phyloP scores from a whole-genome alignment of 179 eudicot genomes.

The Silene coronaria region DNA sequence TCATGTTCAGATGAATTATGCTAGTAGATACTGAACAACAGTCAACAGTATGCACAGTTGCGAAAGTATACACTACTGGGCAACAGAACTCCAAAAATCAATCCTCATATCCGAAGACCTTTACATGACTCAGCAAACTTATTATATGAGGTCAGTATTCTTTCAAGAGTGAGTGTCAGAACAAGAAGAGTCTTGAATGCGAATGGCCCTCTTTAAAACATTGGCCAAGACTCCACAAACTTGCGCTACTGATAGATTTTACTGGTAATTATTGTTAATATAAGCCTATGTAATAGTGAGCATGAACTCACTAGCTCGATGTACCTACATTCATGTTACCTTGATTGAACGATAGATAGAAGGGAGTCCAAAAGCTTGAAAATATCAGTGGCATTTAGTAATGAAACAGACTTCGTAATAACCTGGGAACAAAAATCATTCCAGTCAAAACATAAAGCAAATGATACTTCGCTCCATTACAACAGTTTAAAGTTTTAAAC shows the following conservation, averaged over 20 bases:
- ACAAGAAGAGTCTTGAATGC: background rate
- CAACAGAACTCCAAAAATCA: background rate
- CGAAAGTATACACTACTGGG: background rate
- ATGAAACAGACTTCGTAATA: slow-evolving; percentile 58
- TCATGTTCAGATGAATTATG: background rate
- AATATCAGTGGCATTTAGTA: slow-evolving; percentile 52
- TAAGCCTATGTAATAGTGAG: background rate
- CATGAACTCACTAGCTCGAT: background rate
- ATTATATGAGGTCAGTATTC: background rate
- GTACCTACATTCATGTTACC: slow-evolving; percentile 33
- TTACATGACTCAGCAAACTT: background rate
- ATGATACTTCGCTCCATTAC: background rate
- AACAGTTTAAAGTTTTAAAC: background rate
- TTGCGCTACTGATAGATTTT: no score
- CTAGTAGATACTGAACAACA: background rate
- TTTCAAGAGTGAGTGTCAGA: background rate
- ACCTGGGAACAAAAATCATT: slow-evolving; percentile 41
- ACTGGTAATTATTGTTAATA: background rate
- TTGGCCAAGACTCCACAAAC: background rate
- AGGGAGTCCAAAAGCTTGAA: slow-evolving; percentile 69
- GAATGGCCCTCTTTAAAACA: background rate
- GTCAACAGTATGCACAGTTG: background rate
- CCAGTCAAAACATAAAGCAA: background rate
- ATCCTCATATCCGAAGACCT: background rate
- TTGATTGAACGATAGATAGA: slow-evolving; percentile 52